Base-by-base conservation (phyloP, 352 stramenopile species). In the Phytopythium vexans region DNA sequence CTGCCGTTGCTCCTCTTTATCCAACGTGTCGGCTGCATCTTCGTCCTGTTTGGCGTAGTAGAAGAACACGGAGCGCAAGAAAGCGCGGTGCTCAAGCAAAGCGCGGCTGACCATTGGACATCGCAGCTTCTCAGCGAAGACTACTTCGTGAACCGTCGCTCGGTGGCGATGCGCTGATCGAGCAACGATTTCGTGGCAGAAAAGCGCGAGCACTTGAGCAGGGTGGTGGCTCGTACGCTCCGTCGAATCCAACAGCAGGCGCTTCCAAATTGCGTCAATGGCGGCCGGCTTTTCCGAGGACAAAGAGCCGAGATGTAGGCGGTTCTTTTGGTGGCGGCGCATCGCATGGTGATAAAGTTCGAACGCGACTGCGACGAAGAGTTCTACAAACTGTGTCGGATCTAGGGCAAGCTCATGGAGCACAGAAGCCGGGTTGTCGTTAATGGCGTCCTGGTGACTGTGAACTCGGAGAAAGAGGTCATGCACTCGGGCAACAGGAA, bases 1-100 rank as follows among this genome's bases (percentile, higher is more conserved):
- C 21, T 27, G 21, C 2, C 21, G 21, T 27, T 27, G 21, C 21
- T 27, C 21, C 21, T 27, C 21, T 2, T 27, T 42, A 42, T 15
- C 34, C 37, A 31, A 6, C 43, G 27, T 8, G 16, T 68, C 56
- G 3, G 56, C 52, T 7, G 69, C 66, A 5, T 68, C 46, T 27
- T 68, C 66, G 5, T 71, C 62, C 37, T 76, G 72, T 27, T 82
- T 80, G 3, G 74, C 69, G 33, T 77, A 88, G 14, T 64, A 71
- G 51, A 82, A 85, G 40, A 88, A 86, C 3, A 86, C 45, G 0
- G 52, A 49, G 6, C 77, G 70, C 6, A 88, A 40, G 46, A 88
- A 88, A 8, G 72, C 55, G 1, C 77, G 74, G 32, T 86, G 73
- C 40, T 88, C 74, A 1, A 88, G 65, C 3, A 88, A 52, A 21